Evolutionary conservation across 2,329 filamentous ascomycete genomes (phyloP).

Genomic region (Aspergillus pseudoviridinutans): DNA sequence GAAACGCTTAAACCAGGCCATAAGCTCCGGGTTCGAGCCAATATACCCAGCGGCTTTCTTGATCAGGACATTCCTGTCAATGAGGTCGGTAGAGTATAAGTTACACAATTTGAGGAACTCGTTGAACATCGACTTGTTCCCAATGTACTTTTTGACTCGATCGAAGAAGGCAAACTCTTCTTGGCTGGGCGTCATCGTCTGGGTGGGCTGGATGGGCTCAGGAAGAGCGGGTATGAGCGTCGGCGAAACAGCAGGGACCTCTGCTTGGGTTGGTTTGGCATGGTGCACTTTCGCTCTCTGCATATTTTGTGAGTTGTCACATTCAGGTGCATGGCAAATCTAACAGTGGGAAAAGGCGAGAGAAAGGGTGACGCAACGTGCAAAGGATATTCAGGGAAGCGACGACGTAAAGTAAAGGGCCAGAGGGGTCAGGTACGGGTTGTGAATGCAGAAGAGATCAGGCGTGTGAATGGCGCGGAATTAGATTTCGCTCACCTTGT

Average conservation of each 20-base stretch:
- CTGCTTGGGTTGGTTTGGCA: slow-evolving; percentile 57
- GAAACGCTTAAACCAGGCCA: slow-evolving; percentile 81
- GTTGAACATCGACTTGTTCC: slow-evolving; percentile 86
- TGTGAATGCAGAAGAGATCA: background rate
- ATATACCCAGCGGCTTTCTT: slow-evolving; percentile 83
- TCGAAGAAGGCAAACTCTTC: slow-evolving; percentile 96
- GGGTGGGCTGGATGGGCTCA: slow-evolving; percentile 75
- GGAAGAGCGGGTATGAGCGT: slow-evolving; percentile 85
- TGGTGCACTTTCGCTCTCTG: slow-evolving; percentile 75
- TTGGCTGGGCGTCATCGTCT: slow-evolving; percentile 66
- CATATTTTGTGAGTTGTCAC: slow-evolving; percentile 25
- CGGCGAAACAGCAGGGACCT: slow-evolving; percentile 66
- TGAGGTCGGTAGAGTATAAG: slow-evolving; percentile 86
- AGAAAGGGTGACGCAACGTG: background rate
- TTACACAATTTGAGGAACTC: slow-evolving; percentile 98
- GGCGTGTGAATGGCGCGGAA: slow-evolving; percentile 5
- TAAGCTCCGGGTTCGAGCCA: slow-evolving; percentile 81
- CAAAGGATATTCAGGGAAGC: background rate
- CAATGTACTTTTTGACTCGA: slow-evolving; percentile 90
- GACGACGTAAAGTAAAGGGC: background rate
- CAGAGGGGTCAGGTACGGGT: background rate
- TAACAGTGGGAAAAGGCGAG: background rate
- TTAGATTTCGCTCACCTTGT: slow-evolving; percentile 45
- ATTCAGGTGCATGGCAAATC: background rate
- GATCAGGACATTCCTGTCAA: slow-evolving; percentile 77